A percentile compares a stretch with the other conserved stretches of the same genome.
phyloP scores from a whole-genome alignment of 106 monocot species.

The Acanthochlamys bracteata region DNA sequence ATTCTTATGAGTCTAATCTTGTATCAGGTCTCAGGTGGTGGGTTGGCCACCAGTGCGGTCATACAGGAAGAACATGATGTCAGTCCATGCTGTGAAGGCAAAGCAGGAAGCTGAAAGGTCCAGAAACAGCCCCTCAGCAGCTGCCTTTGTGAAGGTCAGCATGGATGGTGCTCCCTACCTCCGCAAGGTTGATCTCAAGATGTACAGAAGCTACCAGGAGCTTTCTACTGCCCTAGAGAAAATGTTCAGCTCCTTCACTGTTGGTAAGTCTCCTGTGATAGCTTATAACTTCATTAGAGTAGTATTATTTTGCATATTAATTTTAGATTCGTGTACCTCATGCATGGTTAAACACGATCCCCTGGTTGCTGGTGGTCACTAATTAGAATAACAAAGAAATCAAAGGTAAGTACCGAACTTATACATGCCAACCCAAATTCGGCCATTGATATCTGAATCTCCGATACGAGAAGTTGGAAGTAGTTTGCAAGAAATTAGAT shows the following conservation, averaged over 20 bases:
- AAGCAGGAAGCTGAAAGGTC: constrained; percentile 17
- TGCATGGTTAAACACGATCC: too few relatives aligned
- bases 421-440: not conserved
- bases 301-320: too few relatives aligned
- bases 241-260: constrained; percentile 66
- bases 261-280: constrained; percentile 9
- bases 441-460: too few relatives aligned
- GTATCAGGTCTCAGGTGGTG: constrained; percentile 59
- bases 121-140: constrained; percentile 5
- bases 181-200: constrained; percentile 75
- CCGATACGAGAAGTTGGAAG: too few relatives aligned
- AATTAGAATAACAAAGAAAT: too few relatives aligned
- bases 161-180: constrained; percentile 83
- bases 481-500: too few relatives aligned
- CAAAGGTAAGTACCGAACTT: too few relatives aligned
- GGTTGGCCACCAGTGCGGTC: constrained; percentile 82
- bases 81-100: constrained; percentile 29
- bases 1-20: not conserved
- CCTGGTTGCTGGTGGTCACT: too few relatives aligned
- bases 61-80: constrained; percentile 56
- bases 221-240: constrained; percentile 52
- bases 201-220: constrained; percentile 55
- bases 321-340: not conserved
- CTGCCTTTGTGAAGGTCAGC: constrained; percentile 70
- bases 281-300: too few relatives aligned